Evolutionary conservation across 495 filamentous ascomycete genomes (phyloP), one percentile per base, ranked within the genome.

Genomic region (Cenococcum geophilum): DNA sequence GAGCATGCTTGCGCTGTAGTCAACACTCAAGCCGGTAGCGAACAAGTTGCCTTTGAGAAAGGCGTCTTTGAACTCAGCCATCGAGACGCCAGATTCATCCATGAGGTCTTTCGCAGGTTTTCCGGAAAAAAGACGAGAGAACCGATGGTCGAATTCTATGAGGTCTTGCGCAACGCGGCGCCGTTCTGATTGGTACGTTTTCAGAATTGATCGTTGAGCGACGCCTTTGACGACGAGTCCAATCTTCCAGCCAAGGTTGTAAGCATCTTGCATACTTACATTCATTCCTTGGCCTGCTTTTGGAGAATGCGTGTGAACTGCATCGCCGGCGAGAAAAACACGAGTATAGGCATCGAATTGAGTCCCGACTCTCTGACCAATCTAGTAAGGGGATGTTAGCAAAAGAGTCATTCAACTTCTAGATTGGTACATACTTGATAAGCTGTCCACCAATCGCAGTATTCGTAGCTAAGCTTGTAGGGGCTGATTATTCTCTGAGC

Each of bases 251-350:
- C 84, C 88, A 4, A 95, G 77, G 66, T 95, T 93, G 65, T 84
- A 83, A 3, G 86, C 83, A 69, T 95, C 90, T 42, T 90, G 81
- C 77, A 95, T 88, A 12, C 85, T 86, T 35, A 88, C 84, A 65
- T 93, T 93, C 87, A 92, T 89, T 20, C 89, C 89, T 71, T 91
- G 89, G 6, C 88, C 90, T 23, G 88, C 88, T 72, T 91, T 91
- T 4, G 89, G 88, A 48, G 81, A 84, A 72, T 92, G 89, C 1
- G 89, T 92, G 73, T 93, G 89, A 55, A 86, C 86, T 5, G 89
- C 89, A 71, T 92, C 89, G 16, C 89, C 89, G 4, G 86, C 83
- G 20, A 95, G 78, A 70, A 91, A 92, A 6, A 92, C 82, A 10
- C 88, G 75, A 67, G 84, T 77, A 52, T 84, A 82, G 35, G 86